Conservation (phyloP, 78 protist genomes). For the Pelomyxa schiedti region DNA sequence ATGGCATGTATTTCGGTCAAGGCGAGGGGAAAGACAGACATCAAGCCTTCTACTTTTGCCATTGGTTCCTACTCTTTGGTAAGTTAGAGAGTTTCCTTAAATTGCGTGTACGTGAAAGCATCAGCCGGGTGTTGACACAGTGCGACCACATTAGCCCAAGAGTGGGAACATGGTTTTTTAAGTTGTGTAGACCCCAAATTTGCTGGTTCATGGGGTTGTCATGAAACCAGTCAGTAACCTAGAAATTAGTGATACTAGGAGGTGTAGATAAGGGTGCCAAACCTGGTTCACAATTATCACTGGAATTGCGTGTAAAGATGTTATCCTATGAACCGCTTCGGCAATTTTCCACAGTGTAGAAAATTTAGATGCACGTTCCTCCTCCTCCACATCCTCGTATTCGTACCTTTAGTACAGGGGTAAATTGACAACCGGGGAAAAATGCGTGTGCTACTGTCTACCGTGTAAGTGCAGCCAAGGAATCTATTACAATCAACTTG, state of each 20-base stretch:
- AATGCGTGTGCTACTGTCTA: too few species aligned
- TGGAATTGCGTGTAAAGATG: neutral
- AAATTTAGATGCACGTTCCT: neutral
- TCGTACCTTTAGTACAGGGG: constrained; percentile 24
- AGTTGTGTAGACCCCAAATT: neutral
- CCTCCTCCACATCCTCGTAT: neutral
- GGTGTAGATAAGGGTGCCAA: neutral
- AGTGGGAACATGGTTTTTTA: neutral
- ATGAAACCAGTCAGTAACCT: neutral
- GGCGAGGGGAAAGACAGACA: too few species aligned
- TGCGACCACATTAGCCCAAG: neutral
- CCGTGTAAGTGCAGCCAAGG: constrained; percentile 30
- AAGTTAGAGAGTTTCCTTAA: too few species aligned
- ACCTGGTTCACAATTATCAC: neutral
- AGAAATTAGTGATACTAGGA: neutral
- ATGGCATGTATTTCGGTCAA: too few species aligned
- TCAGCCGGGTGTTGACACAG: neutral
- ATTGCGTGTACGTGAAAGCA: neutral
- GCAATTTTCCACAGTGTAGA: neutral
- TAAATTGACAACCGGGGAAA: too few species aligned
- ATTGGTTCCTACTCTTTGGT: too few species aligned
- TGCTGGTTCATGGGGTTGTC: neutral
- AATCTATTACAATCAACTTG: constrained; percentile 15
- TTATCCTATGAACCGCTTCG: neutral
- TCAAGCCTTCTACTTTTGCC: too few species aligned